Percentiles rank a stretch among this genome's conserved stretches.
phyloP scores from a whole-genome alignment of 73 alveolate genomes.

The Paramecium sexaurelia region DNA sequence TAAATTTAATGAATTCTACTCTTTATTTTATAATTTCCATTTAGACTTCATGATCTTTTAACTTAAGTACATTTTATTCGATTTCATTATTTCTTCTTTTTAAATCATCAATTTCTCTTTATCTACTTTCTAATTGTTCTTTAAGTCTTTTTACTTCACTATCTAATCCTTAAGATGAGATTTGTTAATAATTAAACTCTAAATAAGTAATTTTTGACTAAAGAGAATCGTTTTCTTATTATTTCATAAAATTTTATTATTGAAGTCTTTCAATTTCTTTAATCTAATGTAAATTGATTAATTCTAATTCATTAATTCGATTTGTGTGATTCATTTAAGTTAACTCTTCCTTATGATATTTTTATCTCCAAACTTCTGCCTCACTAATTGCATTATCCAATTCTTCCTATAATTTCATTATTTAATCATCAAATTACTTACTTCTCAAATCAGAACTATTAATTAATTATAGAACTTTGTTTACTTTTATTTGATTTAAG shows the following conservation, averaged over 20 bases:
- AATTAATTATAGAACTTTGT: neutral
- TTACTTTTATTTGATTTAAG: neutral
- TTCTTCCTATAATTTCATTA: neutral
- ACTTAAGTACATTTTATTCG: neutral
- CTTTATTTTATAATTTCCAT: neutral
- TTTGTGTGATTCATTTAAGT: neutral
- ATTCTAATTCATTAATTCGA: neutral
- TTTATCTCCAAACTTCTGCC: slow-evolving; percentile 44
- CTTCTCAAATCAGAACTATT: slow-evolving; percentile 31
- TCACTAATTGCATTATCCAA: neutral
- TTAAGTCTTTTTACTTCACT: slow-evolving; percentile 29
- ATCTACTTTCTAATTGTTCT: slow-evolving; percentile 20
- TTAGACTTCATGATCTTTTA: neutral
- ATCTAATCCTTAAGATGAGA: slow-evolving; percentile 33
- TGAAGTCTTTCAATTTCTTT: slow-evolving; percentile 32
- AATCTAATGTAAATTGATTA: neutral
- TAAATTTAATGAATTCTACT: neutral
- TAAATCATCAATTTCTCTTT: slow-evolving; percentile 48
- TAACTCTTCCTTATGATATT: slow-evolving; percentile 25
- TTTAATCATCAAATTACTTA: slow-evolving; percentile 7
- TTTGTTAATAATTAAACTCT: slow-evolving; percentile 33
- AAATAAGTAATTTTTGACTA: neutral
- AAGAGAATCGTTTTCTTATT: slow-evolving; percentile 1
- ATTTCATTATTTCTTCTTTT: slow-evolving; percentile 26
- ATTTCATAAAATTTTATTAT: neutral